A percentile compares a stretch with the other conserved stretches of the same genome.
Conservation (phyloP, 2,329 filamentous ascomycete genomes). For the Elsinoe arachidis region DNA sequence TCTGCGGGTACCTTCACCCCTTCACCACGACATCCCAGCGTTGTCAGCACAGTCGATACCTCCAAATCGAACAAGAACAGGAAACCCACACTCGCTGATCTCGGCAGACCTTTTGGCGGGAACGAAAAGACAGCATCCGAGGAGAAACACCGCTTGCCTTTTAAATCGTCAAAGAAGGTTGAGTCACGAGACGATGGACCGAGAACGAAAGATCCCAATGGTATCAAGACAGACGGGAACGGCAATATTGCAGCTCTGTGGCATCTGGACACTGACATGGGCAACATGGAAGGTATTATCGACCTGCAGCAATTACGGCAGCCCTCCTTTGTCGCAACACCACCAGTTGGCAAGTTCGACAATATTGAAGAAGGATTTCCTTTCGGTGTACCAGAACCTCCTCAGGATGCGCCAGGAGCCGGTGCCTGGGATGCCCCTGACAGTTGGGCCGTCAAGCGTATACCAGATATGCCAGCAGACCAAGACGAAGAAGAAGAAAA, state of each 20-base stretch:
- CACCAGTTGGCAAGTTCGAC: constrained; percentile 42
- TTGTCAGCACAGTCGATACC: constrained; percentile 13
- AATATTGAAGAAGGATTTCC: constrained; percentile 38
- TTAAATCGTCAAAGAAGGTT: constrained; percentile 43
- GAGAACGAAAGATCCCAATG: constrained; percentile 38
- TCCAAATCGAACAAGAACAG: constrained; percentile 19
- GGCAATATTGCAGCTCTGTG: constrained; percentile 47
- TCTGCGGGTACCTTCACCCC: constrained; percentile 33
- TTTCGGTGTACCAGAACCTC: constrained; percentile 14
- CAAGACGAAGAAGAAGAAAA: constrained; percentile 5
- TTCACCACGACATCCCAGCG: constrained; percentile 8
- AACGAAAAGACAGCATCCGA: constrained; percentile 16
- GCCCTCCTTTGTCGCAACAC: constrained; percentile 56
- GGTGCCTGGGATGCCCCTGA: constrained; percentile 87
- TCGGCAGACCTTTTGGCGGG: constrained; percentile 11
- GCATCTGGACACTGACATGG: constrained; percentile 77
- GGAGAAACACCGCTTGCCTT: constrained; percentile 39
- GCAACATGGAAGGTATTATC: constrained; percentile 86
- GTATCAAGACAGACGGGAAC: constrained; percentile 28
- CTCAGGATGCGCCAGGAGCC: constrained; percentile 24
- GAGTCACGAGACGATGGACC: constrained; percentile 34
- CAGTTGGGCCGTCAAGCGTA: constrained; percentile 83
- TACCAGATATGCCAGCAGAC: constrained; percentile 53
- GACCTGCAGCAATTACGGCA: constrained; percentile 40
- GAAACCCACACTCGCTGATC: constrained; percentile 15